Evolutionary conservation across 2,329 filamentous ascomycete genomes (phyloP), one percentile per base, ranked within the genome.

Genomic region (Leptosphaerulina australis): DNA sequence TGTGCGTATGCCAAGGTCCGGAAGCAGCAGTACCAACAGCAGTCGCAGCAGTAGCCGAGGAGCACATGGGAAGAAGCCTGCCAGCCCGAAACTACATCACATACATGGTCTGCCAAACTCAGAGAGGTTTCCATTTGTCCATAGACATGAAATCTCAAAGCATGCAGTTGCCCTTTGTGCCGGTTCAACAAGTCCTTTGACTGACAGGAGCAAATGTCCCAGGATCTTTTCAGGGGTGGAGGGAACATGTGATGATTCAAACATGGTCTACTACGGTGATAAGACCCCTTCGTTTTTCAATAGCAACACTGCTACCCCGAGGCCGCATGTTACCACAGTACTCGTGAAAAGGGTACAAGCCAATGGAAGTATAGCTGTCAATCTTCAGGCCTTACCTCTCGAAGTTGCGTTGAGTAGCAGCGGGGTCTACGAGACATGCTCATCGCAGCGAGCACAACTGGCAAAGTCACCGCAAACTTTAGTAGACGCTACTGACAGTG

Each of bases 91-190:
- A 37, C 30, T 69, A 4, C 62, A 69, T 37, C 50, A 60, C 25
- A 22, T 66, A 8, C 56, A 53, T 39, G 50, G 50, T 22, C 43
- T 65, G 24, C 51, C 60, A 4, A 28, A 46, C 18, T 40, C 60
- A 11, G 53, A 60, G 17, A 40, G 55, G 7, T 50, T 63, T 29
- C 64, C 66, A 0, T 69, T 64, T 25, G 50, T 66, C 1, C 60
- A 60, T 14, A 56, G 50, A 21, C 45, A 40, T 12, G 64, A 68
- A 36, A 51, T 64, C 11, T 29, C 40, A 5, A 26, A 47, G 9
- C 62, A 66, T 38, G n/a, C 62, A 7, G 44, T 51, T 2, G 58
- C 57, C 3, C 29, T 66, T 5, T 47, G 43, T 22, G 53, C 57
- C 8, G 53, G 57, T 5, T 41, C 53, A 10, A 38, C 50, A 1